A percentile compares a stretch with the other conserved stretches of the same genome.
phyloP scores from a whole-genome alignment of 805 yeast genomes.

The Suhomyces kilbournensis region DNA sequence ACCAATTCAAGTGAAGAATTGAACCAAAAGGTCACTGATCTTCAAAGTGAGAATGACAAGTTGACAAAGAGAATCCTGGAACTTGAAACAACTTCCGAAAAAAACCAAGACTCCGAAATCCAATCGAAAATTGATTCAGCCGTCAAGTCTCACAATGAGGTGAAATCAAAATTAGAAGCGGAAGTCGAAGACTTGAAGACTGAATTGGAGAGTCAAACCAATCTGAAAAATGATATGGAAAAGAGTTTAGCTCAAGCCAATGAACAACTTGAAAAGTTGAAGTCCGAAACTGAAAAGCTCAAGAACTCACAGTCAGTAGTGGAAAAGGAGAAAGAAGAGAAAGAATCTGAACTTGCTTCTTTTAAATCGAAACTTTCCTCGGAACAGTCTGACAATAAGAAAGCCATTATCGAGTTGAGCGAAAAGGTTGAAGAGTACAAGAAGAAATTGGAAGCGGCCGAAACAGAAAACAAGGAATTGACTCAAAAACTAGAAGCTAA shows the following conservation, averaged over 20 bases:
- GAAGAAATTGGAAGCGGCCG: background rate
- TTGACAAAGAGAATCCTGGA: background rate
- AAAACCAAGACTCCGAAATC: background rate
- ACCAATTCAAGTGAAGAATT: background rate
- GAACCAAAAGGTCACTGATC: background rate
- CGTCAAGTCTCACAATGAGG: background rate
- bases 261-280: background rate
- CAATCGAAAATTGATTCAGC: background rate
- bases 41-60: background rate
- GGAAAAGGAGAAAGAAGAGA: background rate
- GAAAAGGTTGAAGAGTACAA: background rate
- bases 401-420: background rate
- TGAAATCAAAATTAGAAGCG: background rate
- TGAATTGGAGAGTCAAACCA: background rate
- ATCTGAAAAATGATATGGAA: background rate
- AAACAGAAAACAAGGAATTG: background rate
- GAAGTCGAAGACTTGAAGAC: background rate
- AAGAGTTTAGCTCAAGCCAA: background rate
- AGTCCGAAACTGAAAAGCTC: background rate
- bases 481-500: background rate
- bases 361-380: background rate
- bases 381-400: background rate
- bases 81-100: background rate
- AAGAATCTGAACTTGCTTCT: background rate
- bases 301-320: background rate